These are phyloP conservation scores for Tricholomella constricta DNA, from an alignment of 768 basidiomycete genomes.

Conservation along the genomic window DNA sequence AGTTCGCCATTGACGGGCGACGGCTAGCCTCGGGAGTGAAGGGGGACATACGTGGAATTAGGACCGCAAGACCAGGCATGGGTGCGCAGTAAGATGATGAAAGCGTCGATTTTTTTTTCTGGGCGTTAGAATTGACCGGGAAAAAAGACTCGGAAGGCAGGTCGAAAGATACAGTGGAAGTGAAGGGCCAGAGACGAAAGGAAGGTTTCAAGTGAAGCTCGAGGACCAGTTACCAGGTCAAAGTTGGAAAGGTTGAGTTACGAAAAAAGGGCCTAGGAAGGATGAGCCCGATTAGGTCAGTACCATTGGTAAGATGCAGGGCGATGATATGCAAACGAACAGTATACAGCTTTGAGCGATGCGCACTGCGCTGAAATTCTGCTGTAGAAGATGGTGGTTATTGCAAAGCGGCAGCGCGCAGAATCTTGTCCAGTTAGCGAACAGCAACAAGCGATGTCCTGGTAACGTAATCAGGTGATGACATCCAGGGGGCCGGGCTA, in stretches of 20 bases:
- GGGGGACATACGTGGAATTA: constrained; percentile 34
- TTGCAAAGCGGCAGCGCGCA: constrained; percentile 7
- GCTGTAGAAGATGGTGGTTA: constrained; percentile 8
- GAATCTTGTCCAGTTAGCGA: constrained; percentile 15
- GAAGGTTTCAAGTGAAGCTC: constrained; percentile 2
- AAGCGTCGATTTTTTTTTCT: background rate
- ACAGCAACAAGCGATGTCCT: constrained; percentile 12
- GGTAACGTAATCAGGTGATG: no score
- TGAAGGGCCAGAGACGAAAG: background rate
- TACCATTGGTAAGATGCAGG: background rate
- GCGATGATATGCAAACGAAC: background rate
- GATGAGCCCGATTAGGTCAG: background rate
- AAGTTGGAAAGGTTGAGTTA: background rate
- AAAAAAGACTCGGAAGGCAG: background rate
- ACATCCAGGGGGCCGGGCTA: no score
- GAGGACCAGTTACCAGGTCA: background rate
- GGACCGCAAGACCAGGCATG: constrained; percentile 27
- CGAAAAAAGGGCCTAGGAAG: background rate
- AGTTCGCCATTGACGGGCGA: constrained; percentile 26
- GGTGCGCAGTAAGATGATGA: background rate
- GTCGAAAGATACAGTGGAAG: constrained; percentile 6
- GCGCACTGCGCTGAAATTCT: constrained; percentile 19
- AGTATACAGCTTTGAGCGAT: background rate
- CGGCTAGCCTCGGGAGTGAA: constrained; percentile 26
- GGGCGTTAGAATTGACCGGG: background rate